Conservation (phyloP, 2,329 filamentous ascomycete species). For the Coniochaeta sp. region DNA sequence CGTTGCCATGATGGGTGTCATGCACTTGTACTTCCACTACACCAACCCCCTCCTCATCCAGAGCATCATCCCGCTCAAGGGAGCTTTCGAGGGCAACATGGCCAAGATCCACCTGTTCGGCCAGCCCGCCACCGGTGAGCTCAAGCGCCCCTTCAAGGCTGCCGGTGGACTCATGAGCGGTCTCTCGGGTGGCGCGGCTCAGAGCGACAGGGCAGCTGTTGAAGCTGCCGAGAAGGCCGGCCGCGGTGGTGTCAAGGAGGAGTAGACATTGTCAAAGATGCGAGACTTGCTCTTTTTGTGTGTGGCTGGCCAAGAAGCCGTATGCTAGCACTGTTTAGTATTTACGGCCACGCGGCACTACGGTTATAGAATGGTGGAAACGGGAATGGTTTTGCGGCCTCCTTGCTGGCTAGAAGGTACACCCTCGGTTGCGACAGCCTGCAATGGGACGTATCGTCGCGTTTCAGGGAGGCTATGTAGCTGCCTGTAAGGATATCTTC, state of each 20-base stretch:
- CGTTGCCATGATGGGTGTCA: conserved; percentile 94
- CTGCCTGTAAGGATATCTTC: neutral
- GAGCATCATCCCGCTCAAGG: conserved; percentile 96
- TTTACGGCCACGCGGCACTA: neutral
- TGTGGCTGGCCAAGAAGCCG: neutral
- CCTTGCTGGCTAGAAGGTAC: neutral
- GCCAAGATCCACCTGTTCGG: conserved; percentile 93
- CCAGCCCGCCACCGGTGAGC: conserved; percentile 76
- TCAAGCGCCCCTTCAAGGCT: conserved; percentile 94
- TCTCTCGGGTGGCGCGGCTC: conserved; percentile 64
- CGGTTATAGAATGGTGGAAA: neutral
- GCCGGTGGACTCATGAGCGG: conserved; percentile 74
- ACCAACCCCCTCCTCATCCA: conserved; percentile 98
- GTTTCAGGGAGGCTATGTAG: neutral
- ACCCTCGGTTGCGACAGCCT: neutral
- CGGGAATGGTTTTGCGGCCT: neutral
- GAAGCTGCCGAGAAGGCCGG: conserved; percentile 72
- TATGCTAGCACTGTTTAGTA: neutral
- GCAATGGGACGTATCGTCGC: neutral
- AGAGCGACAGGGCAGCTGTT: conserved; percentile 88
- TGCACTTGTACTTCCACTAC: conserved; percentile 99
- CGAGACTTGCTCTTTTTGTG: neutral
- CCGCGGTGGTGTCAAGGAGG: conserved; percentile 64
- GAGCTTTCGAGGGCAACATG: conserved; percentile 88
- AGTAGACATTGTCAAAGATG: conserved; percentile 34